Base-by-base conservation (phyloP, 768 basidiomycete species). In the Boletus rubroflammeus region DNA sequence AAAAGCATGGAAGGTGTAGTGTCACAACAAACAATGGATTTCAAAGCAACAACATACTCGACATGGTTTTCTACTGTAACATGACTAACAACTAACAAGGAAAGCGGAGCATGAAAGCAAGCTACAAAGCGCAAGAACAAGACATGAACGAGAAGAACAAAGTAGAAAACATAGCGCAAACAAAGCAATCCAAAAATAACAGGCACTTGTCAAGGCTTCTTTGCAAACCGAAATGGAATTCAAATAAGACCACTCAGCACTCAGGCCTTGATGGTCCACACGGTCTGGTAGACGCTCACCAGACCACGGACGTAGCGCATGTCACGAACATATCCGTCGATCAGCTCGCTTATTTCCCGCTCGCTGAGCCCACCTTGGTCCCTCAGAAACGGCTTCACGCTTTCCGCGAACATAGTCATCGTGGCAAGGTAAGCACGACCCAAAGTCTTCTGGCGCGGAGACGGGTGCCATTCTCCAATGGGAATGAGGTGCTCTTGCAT, bases 401-500 rank as follows among this genome's bases (percentile, higher is more conserved):
- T 81, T 17, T 77, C 70, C 5, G 79, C 75, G 45, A 81, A 83
- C 23, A 69, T 62, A 29, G 64, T 59, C 55, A 79, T 72, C 7
- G 70, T 67, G 2, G 62, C 66, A 28, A 78, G 72, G 59, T 77
- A 77, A 2, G 59, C 67, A 29, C 56, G 66, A 1, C 85, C 86
- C 2, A 85, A 60, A 11, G 47, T 38, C 56, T 57, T 67, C 61
- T 73, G 54, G 28, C 47, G 60, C 3, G 70, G 59, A 47, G 79
- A 73, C 0, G 44, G 34, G 44, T 69, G 73, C 85, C 83, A 85
- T 9, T 70, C 67, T 5, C 86, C 87, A 23, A 88, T 73, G 9
- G 85, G 85, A 54, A 87, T 73, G 64, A 69, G 58, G 55, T 72
- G 64, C 3, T 57, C 51, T 29, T 63, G 62, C 7, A 70, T 38